Evolutionary conservation across 805 yeast genomes (phyloP), one percentile per base, ranked within the genome.

Genomic region (Torulaspora microellipsoides): DNA sequence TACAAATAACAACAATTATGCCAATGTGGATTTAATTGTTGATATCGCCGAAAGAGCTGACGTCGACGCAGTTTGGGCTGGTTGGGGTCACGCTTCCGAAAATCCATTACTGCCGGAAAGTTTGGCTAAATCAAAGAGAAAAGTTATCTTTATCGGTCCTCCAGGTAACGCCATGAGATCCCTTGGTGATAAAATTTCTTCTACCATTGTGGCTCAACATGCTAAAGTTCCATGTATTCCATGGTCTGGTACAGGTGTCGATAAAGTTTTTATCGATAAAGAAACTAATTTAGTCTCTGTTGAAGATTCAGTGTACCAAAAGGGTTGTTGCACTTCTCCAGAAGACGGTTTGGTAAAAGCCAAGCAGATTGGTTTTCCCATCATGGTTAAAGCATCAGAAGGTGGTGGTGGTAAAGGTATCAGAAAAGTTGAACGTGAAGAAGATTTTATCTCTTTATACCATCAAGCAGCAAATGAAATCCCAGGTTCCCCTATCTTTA

Each of bases 351-450:
- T 93, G 44, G 75, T 55, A 34, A 86, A 85, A 65, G 99, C 99
- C 47, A 78, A 75, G 57, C 66, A 76, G 59, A 90, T 93, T 59
- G 99, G 99, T 1, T 89, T 93, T 73, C 99, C 99, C 27, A 95
- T 93, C 42, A 93, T 93, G 99, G 82, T 93, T 64, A 93, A 93
- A 70, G 99, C 99, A 38, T 89, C 97, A 46, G 99, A 93, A 80
- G 99, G 99, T 75, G 99, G 99, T 70, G 99, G 99, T 72, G 99
- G 99, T 75, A 93, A 93, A 72, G 99, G 99, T 78, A 93, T 93
- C 67, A 84, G 99, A 74, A 89, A 89, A 70, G 98, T 89, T 52
- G 95, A 86, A 45, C 65, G 74, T 51, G 96, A 85, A 66, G 81
- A 80, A 51, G 85, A 89, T 58, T 93, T 93, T 54, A 60, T 74